Evolutionary conservation across 176 grass and related monocot genomes (phyloP), one percentile per base, ranked within the genome.

Genomic region (Eleusine coracana): DNA sequence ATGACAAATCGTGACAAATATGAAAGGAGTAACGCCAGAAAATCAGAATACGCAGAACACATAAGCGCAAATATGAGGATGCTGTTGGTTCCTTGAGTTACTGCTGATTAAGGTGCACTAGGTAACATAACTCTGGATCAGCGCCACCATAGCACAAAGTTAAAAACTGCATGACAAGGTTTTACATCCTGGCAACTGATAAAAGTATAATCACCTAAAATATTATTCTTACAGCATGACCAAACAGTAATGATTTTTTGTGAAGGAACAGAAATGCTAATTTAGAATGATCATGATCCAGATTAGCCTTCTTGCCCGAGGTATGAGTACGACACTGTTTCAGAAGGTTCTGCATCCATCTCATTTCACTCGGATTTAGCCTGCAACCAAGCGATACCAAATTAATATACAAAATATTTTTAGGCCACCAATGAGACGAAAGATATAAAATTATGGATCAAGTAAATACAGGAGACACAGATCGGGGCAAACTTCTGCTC

Each of bases 401-500:
- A 85, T 79, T 18, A 89, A 40, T 37, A 50, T 37, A 55, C 12
- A 61, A 10, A 51, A 7, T 42, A 7, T 42, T 14, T 41, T 81
- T 54, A 71, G 28, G 49, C 16, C 27, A 27, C 40, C n/a, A 41
- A 85, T n/a, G 11, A 69, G 40, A 16, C 11, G 17, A 10, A 34
- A 76, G 17, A 34, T 75, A 41, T 20, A 9, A 31, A 34, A 16
- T 61, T 63, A 29, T 21, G 52, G 12, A 2, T 70, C 13, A 34
- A 63, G 50, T 48, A 50, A 77, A 76, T 74, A 85, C 77, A 27
- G 87, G 77, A 76, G 87, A 76, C 14, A 1, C 23, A 45, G 87
- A 85, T 65, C 17, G 64, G 42, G 87, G 59, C 73, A 80, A 52
- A 85, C 82, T 85, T 75, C 45, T 80, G 77, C 82, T 81, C 77